Conservation (phyloP, 2,329 filamentous ascomycete genomes). For the Arachnomyces sp. region DNA sequence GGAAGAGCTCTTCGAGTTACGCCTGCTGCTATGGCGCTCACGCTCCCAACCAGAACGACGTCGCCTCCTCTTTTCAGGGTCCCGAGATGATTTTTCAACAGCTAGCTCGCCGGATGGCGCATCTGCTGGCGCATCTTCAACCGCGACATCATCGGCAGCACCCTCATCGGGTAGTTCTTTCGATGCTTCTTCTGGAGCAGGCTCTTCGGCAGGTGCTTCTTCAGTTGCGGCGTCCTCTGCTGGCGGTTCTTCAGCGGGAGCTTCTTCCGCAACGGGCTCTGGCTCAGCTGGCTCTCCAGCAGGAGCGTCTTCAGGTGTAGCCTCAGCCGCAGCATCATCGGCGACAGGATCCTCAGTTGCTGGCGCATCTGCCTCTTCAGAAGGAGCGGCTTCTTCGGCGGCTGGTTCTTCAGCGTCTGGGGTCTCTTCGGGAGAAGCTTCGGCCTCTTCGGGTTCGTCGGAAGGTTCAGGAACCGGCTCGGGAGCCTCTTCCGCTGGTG, state of each 20-base stretch:
- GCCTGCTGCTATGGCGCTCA: conserved; percentile 19
- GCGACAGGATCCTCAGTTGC: conserved; percentile 10
- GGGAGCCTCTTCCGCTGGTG: too few relatives aligned
- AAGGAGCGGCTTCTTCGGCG: conserved; percentile 7
- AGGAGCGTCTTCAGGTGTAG: conserved; percentile 1
- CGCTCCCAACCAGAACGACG: conserved; percentile 22
- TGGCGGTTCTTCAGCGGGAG: conserved; percentile 12
- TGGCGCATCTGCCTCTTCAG: conserved; percentile 12
- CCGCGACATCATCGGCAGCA: not conserved
- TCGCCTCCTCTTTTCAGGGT: conserved; percentile 21
- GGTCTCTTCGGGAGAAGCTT: conserved; percentile 6
- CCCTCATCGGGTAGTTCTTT: conserved; percentile 2
- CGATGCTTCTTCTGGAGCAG: conserved; percentile 11
- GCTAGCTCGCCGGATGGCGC: conserved; percentile 7
- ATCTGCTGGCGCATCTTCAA: conserved; percentile 9
- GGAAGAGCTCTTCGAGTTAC: conserved; percentile 29
- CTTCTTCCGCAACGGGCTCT: conserved; percentile 12
- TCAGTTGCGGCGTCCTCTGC: conserved; percentile 10
- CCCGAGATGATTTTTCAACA: conserved; percentile 12
- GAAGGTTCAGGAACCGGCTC: too few relatives aligned
- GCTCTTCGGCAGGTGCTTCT: conserved; percentile 10
- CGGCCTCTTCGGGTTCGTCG: conserved; percentile 4
- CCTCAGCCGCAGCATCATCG: conserved; percentile 12
- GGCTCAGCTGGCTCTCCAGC: conserved; percentile 12
- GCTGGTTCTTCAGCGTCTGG: conserved; percentile 6